Base-by-base conservation (phyloP, 2,329 filamentous ascomycete genomes). In the Penicillium sp. region DNA sequence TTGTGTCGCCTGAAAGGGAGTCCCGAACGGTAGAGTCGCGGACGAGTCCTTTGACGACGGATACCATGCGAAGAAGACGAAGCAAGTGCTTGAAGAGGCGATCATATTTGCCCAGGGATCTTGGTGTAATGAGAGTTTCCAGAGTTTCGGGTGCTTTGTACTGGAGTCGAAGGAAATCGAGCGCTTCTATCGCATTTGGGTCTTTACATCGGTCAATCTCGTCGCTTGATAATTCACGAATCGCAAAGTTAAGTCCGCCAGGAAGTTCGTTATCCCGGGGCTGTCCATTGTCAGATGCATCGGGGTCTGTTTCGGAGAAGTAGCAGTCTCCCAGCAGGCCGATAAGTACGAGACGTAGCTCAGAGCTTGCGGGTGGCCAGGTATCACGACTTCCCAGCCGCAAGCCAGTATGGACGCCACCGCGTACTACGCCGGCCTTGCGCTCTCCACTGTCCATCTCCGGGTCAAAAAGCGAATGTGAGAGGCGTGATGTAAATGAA, bases 361-460 rank as follows among this genome's bases (percentile, higher is more conserved):
- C 95, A 0, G 93, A 97, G 72, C 90, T 96, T 24, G 92, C 92
- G 4, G 95, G 95, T 26, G 95, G 95, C 95, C 95, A 98, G 31
- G 83, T 90, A 54, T 90, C 87, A 66, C 91, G 85, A 2, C 85
- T 86, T n/a, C 90, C 90, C 0, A 98, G 80, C 42, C 92, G 88
- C 42, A 98, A 80, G 1, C 95, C 93, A 81, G 96, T 93, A 14
- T 85, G 78, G 56, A 87, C 84, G 49, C 90, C 88, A 46, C 84
- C 84, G 9, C 87, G 83, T 45, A 90, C 85, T 31, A 88, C 81
- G 3, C 91, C 90, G 19, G 84, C 78, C 49, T 85, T 84, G 44
- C 89, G 83, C 70, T 96, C 91, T 3, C 91, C 89, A 26, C 88
- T 90, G 64, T 90, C 87, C 49, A 95, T 82, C 24, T 96, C 87